Base-by-base conservation (phyloP, 805 yeast genomes). In the Yarrowia divulgata region DNA sequence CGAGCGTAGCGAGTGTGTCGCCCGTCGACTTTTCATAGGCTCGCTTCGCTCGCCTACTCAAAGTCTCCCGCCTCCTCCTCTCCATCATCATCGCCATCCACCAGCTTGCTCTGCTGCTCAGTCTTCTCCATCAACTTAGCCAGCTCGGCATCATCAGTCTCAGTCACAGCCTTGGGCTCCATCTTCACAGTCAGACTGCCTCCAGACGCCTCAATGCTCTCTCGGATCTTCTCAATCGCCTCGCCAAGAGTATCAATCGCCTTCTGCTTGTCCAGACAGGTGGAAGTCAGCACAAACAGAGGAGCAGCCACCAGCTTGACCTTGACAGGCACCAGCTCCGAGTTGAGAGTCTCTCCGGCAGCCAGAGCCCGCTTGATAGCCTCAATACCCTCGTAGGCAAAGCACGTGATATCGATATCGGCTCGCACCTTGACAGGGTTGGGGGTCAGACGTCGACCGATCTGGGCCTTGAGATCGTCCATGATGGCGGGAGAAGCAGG, bases 101-200 rank as follows among this genome's bases (percentile, higher is more conserved):
- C 93, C 75, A 89, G 88, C 78, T 88, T 87, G 77, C 90, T 93
- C 79, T 91, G 97, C 77, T 89, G 85, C 83, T 92, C 98, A 78
- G 92, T 91, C 78, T 91, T 87, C 82, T 94, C 98, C 87, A 95
- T 88, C 73, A 95, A 86, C 71, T 97, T 97, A 81, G 93, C 97
- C 77, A 95, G 87, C 82, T 93, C 98, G 71, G 97, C 98, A 80
- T 95, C 99, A 79, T 95, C 99, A 71, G 95, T 91, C 71, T 97
- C 98, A 69, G 98, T 93, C 73, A 95, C 98, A 52, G 98, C 98
- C 87, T 93, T 94, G 77, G 99, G 98, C 75, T 97, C 94, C 98
- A 94, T 94, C 68, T 96, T 93, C 73, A 94, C 90, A 74, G 90
- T 91, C 79, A 97, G 90, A 70, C 87, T 85, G 77, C 99, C 99